These are phyloP conservation scores for Pelargonium fulgidum DNA, from an alignment of 441 rosid species.

Conservation along the genomic window DNA sequence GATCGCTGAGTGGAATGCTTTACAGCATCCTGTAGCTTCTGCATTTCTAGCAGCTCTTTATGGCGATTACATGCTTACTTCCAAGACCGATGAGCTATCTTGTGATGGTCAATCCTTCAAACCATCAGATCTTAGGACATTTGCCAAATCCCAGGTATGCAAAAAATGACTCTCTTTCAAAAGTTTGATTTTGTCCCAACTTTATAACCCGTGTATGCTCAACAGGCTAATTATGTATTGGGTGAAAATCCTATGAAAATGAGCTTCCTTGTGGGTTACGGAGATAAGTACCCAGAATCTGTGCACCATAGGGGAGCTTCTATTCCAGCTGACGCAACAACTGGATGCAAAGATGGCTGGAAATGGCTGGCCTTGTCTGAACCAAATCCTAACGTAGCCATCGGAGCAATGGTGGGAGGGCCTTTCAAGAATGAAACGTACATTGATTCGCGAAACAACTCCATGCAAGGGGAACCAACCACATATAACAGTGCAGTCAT, in stretches of 20 bases:
- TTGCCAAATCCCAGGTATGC: conserved; percentile 79
- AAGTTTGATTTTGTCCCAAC: neutral
- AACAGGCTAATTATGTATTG: conserved; percentile 83
- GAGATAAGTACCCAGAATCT: conserved; percentile 65
- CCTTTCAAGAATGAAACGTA: conserved; percentile 81
- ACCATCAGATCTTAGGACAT: conserved; percentile 77
- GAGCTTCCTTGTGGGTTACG: conserved; percentile 89
- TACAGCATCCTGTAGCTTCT: conserved; percentile 86
- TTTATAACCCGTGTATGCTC: neutral
- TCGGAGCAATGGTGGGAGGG: conserved; percentile 84
- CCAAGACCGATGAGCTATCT: conserved; percentile 52
- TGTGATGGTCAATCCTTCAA: conserved; percentile 55
- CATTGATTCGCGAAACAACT: conserved; percentile 60
- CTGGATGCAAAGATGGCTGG: conserved; percentile 75
- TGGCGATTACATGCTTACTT: conserved; percentile 88
- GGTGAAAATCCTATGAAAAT: conserved; percentile 68
- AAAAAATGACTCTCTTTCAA: neutral
- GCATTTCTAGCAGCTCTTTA: conserved; percentile 90
- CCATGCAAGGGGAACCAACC: conserved; percentile 85
- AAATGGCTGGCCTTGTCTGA: conserved; percentile 54
- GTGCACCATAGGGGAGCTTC: conserved; percentile 99
- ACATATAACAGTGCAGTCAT: conserved; percentile 82
- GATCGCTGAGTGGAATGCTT: conserved; percentile 77
- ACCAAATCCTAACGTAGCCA: conserved; percentile 79
- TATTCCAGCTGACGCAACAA: conserved; percentile 62